These are phyloP conservation scores for Lodderomyces theae DNA, from an alignment of 1,139 yeast species.

Conservation along the genomic window DNA sequence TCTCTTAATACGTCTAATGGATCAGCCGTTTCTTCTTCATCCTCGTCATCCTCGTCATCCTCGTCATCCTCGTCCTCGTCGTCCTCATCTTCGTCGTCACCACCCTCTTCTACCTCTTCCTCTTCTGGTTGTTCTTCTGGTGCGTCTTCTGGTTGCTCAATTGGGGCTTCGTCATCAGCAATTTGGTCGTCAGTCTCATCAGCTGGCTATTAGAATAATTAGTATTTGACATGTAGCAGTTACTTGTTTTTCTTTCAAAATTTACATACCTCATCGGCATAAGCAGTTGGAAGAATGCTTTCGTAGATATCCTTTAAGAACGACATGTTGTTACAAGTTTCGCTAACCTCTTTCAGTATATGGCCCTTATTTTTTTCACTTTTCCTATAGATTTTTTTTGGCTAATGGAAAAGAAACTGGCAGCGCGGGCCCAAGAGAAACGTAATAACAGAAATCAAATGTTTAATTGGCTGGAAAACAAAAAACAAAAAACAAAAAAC, in stretches of 20 bases:
- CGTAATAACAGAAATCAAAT: slow-evolving; percentile 11
- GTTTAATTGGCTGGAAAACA: slow-evolving; percentile 13
- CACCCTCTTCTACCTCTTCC: slow-evolving; percentile 27
- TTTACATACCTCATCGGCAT: slow-evolving; percentile 80
- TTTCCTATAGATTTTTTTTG: not conserved
- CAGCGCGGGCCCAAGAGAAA: not conserved
- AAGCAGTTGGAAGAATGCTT: slow-evolving; percentile 78
- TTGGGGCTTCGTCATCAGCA: slow-evolving; percentile 43
- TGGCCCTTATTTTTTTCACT: not conserved
- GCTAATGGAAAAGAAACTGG: not conserved
- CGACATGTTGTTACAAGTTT: slow-evolving; percentile 37
- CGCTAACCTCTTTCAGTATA: not conserved
- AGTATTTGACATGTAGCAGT: too few relatives aligned
- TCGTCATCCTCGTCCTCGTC: slow-evolving; percentile 68
- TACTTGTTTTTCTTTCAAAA: too few relatives aligned
- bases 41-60: slow-evolving; percentile 74
- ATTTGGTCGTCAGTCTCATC: slow-evolving; percentile 36
- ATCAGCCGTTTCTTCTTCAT: slow-evolving; percentile 70
- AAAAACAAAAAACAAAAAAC: too few relatives aligned
- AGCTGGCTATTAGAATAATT: slow-evolving; percentile 17
- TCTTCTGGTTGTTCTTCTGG: slow-evolving; percentile 21
- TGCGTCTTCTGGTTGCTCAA: slow-evolving; percentile 28
- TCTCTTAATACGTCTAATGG: slow-evolving; percentile 66
- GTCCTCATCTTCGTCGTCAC: slow-evolving; percentile 50
- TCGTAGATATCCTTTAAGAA: slow-evolving; percentile 79